Evolutionary conservation across 768 basidiomycete species (phyloP).

Genomic region (Pisolithus tinctorius): DNA sequence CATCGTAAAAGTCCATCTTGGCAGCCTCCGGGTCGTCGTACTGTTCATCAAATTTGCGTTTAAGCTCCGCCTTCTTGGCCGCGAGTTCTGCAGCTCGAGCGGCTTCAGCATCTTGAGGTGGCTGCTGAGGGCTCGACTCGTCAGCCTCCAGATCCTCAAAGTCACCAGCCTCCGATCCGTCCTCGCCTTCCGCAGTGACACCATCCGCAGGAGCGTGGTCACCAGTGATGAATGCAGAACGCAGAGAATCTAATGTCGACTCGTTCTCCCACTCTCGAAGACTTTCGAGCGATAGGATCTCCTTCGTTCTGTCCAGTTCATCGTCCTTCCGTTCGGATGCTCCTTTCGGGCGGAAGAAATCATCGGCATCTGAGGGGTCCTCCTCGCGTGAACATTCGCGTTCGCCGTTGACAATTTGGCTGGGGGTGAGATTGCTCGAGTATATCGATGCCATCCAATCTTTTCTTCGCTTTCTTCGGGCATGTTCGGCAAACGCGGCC

Average conservation of each 20-base stretch:
- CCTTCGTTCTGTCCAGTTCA: conserved; percentile 66
- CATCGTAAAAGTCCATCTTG: conserved; percentile 83
- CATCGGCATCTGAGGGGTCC: conserved; percentile 42
- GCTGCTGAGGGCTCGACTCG: conserved; percentile 1
- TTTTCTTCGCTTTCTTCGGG: conserved; percentile 36
- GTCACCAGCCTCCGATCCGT: conserved; percentile 31
- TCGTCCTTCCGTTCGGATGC: conserved; percentile 35
- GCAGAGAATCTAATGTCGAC: conserved; percentile 77
- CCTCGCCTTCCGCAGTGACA: conserved; percentile 35
- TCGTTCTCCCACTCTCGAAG: conserved; percentile 81
- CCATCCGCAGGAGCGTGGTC: conserved; percentile 28
- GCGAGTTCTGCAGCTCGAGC: conserved; percentile 52
- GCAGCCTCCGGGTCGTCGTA: conserved; percentile 84
- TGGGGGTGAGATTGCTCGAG: conserved; percentile 56
- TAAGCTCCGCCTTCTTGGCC: conserved; percentile 84
- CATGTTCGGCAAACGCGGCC: conserved; percentile 35
- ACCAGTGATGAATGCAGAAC: conserved; percentile 87
- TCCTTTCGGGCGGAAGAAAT: conserved; percentile 63
- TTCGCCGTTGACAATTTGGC: conserved; percentile 51
- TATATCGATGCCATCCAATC: conserved; percentile 90
- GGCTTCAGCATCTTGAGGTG: conserved; percentile 19
- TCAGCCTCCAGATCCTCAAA: conserved; percentile 37
- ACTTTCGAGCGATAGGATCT: conserved; percentile 38
- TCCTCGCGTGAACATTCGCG: background rate
- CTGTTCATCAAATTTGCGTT: conserved; percentile 94